Percentiles rank a stretch among this genome's conserved stretches.
Evolutionary conservation across 2,329 filamentous ascomycete genomes (phyloP).

Genomic region (Ophiocordyceps robertsii): DNA sequence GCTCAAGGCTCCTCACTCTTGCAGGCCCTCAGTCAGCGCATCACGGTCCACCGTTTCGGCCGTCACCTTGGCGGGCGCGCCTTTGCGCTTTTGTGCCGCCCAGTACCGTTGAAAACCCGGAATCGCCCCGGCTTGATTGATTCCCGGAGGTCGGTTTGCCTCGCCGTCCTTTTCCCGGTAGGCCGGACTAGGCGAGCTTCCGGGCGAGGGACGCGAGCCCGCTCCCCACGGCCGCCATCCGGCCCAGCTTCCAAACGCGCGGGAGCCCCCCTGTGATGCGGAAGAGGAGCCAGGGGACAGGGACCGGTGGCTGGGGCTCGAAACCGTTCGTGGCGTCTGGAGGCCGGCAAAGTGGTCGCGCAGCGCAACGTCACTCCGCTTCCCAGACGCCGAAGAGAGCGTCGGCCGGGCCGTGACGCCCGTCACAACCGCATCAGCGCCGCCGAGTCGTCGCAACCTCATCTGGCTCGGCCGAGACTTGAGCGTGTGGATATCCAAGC

Average conservation of each 20-base stretch:
- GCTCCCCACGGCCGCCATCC: constrained; percentile 35
- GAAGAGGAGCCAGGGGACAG: constrained; percentile 12
- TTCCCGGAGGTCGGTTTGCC: constrained; percentile 47
- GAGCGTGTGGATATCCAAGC: constrained; percentile 80
- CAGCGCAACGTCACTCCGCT: constrained; percentile 40
- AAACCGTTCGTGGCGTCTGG: constrained; percentile 18
- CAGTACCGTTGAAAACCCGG: constrained; percentile 54
- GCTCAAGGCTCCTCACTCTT: constrained; percentile 9
- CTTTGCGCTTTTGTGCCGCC: constrained; percentile 34
- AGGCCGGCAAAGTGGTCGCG: constrained; percentile 38
- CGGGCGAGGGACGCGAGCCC: constrained; percentile 4
- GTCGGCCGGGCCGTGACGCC: constrained; percentile 47
- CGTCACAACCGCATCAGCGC: constrained; percentile 41
- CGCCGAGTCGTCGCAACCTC: constrained; percentile 39
- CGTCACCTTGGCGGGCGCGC: constrained; percentile 41
- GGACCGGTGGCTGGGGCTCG: constrained; percentile 16
- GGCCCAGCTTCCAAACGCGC: constrained; percentile 28
- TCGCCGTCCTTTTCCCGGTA: constrained; percentile 20
- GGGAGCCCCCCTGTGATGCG: constrained; percentile 9
- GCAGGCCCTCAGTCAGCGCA: constrained; percentile 45
- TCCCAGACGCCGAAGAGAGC: constrained; percentile 31
- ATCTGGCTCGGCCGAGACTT: constrained; percentile 65
- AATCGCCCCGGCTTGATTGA: constrained; percentile 66
- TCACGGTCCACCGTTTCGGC: constrained; percentile 44
- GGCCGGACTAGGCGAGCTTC: constrained; percentile 5